These are phyloP conservation scores for Adenanthera pavonina DNA, from an alignment of 306 rosid species.

Conservation along the genomic window DNA sequence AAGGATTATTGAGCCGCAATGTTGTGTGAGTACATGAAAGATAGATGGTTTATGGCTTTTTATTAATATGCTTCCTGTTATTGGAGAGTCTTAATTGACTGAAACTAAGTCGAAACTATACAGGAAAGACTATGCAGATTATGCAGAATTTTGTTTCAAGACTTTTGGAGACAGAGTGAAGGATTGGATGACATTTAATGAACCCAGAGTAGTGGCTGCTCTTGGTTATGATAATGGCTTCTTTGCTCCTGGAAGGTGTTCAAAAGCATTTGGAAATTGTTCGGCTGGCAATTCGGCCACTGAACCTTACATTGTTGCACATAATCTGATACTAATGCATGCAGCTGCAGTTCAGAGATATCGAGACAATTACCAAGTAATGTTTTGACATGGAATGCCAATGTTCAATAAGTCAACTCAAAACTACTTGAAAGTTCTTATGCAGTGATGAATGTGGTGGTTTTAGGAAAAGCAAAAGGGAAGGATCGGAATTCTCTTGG, in stretches of 20 bases:
- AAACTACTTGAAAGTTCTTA: not conserved
- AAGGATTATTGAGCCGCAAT: constrained; percentile 55
- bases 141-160: constrained; percentile 72
- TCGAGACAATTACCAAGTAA: constrained; percentile 61
- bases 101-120: not conserved
- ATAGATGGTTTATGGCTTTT: not conserved
- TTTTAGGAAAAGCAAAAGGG: constrained; percentile 60
- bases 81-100: not conserved
- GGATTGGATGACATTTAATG: constrained; percentile 75
- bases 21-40: constrained; percentile 57
- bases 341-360: constrained; percentile 72
- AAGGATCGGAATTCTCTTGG: constrained; percentile 65
- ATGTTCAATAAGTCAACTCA: not conserved
- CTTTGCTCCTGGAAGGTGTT: constrained; percentile 70
- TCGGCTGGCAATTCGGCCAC: constrained; percentile 64
- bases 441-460: not conserved
- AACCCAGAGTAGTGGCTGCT: constrained; percentile 69
- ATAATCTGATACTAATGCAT: constrained; percentile 60
- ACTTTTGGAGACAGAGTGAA: constrained; percentile 66
- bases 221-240: constrained; percentile 69
- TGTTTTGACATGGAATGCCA: not conserved
- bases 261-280: constrained; percentile 64
- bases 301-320: constrained; percentile 67
- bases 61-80: not conserved
- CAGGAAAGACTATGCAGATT: constrained; percentile 71